phyloP scores from a whole-genome alignment of 352 stramenopile species.

The Phytopythium delawarense region DNA sequence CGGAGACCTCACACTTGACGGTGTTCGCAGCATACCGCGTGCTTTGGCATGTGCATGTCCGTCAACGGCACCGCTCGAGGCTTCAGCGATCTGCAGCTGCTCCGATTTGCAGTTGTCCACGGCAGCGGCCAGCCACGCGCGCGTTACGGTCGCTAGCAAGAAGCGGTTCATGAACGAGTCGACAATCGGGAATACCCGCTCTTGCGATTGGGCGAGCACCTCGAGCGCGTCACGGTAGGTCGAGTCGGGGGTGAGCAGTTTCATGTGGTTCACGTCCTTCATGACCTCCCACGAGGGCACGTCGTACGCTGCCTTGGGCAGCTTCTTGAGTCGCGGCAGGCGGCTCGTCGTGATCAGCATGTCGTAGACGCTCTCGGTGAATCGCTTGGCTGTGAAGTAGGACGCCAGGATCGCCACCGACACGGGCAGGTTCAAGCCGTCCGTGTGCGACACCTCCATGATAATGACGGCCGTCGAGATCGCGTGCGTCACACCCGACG shows the following conservation, averaged over 20 bases:
- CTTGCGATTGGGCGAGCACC: conserved; percentile 44
- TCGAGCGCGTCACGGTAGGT: conserved; percentile 56
- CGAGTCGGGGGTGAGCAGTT: conserved; percentile 57
- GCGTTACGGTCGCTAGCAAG: conserved; percentile 66
- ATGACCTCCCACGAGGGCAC: conserved; percentile 85
- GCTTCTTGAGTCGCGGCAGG: conserved; percentile 68
- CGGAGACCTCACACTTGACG: not conserved
- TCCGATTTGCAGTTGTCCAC: conserved; percentile 52
- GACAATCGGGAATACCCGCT: conserved; percentile 78
- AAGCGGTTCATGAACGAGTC: conserved; percentile 55
- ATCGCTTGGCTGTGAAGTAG: conserved; percentile 89
- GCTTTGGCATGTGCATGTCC: not conserved
- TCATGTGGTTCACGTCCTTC: conserved; percentile 69
- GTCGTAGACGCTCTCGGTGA: conserved; percentile 91
- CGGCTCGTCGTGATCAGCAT: conserved; percentile 83
- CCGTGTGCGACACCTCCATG: conserved; percentile 90
- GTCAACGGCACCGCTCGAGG: too few relatives aligned
- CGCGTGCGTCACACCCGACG: conserved; percentile 89
- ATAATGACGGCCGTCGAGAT: conserved; percentile 93
- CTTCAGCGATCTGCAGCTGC: not conserved
- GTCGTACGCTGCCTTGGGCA: conserved; percentile 82
- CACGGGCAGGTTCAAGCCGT: conserved; percentile 83
- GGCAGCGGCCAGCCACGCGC: conserved; percentile 40
- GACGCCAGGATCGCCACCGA: conserved; percentile 86
- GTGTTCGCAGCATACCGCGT: not conserved